These are phyloP conservation scores for Akanthomyces uredinophilus DNA, from an alignment of 2,329 filamentous ascomycete genomes.

Conservation along the genomic window DNA sequence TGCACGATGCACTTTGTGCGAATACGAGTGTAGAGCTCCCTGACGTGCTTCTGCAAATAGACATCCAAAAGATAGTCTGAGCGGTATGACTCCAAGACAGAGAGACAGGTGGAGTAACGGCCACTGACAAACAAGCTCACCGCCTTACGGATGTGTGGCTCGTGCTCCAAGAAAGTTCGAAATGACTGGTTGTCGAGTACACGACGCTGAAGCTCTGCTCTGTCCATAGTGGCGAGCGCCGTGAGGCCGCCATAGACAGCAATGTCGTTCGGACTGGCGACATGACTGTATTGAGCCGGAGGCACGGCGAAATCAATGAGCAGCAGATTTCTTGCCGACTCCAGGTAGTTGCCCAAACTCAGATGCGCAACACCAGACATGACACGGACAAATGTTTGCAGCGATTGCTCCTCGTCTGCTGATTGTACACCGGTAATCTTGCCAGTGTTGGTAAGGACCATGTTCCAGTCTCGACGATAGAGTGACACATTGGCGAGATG, in stretches of 20 bases:
- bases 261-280: conserved; percentile 80
- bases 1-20: conserved; percentile 89
- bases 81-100: conserved; percentile 74
- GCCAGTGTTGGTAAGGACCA: conserved; percentile 52
- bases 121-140: conserved; percentile 85
- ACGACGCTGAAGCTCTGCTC: conserved; percentile 64
- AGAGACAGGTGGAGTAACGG: conserved; percentile 80
- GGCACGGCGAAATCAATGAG: conserved; percentile 47
- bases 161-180: conserved; percentile 82
- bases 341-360: conserved; percentile 41
- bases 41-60: conserved; percentile 71
- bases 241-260: conserved; percentile 89
- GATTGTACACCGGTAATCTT: conserved; percentile 57
- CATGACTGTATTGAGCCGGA: conserved; percentile 58
- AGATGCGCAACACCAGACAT: conserved; percentile 47
- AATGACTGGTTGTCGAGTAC: conserved; percentile 80
- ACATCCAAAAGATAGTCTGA: conserved; percentile 88
- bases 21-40: conserved; percentile 65
- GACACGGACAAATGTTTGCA: conserved; percentile 47
- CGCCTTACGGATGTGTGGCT: conserved; percentile 89
- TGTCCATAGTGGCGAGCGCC: conserved; percentile 83
- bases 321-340: conserved; percentile 70
- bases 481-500: conserved; percentile 72
- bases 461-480: conserved; percentile 72
- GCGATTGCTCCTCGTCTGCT: conserved; percentile 41